Conservation (phyloP, 2,329 filamentous ascomycete genomes). For the Microdochium bolleyi region DNA sequence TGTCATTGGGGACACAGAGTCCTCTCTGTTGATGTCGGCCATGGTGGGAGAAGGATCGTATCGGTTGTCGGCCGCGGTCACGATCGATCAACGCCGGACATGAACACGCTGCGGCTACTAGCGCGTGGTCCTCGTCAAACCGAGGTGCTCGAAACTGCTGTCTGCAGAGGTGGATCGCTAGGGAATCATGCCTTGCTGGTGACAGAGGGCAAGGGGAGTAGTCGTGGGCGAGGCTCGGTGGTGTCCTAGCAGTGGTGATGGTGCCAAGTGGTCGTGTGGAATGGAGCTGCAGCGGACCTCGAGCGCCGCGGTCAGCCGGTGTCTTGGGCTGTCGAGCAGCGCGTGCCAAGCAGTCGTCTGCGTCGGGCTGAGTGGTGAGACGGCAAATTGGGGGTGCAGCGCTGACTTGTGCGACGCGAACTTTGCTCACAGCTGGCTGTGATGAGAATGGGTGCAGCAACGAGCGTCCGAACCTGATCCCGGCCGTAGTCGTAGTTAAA, state of each 20-base stretch:
- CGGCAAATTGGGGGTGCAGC: neutral
- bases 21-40: slow-evolving; percentile 9
- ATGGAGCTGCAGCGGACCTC: too few relatives aligned
- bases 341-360: neutral
- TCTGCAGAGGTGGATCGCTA: neutral
- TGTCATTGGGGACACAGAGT: slow-evolving; percentile 15
- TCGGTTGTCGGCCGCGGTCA: neutral
- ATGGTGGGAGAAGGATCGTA: slow-evolving; percentile 1
- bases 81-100: too few relatives aligned
- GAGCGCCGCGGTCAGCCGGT: too few relatives aligned
- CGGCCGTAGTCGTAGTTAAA: too few relatives aligned
- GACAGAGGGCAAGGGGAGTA: neutral
- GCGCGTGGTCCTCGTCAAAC: neutral
- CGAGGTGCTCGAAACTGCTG: neutral
- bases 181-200: neutral
- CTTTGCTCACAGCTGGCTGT: too few relatives aligned
- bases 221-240: neutral
- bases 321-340: neutral
- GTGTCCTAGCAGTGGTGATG: neutral
- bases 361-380: neutral
- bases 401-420: too few relatives aligned
- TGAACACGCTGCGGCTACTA: too few relatives aligned
- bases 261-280: neutral
- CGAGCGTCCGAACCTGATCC: too few relatives aligned
- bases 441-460: too few relatives aligned